Evolutionary conservation across 2,329 filamentous ascomycete species (phyloP), one percentile per base, ranked within the genome.

Genomic region (Fusarium chlamydosporum): DNA sequence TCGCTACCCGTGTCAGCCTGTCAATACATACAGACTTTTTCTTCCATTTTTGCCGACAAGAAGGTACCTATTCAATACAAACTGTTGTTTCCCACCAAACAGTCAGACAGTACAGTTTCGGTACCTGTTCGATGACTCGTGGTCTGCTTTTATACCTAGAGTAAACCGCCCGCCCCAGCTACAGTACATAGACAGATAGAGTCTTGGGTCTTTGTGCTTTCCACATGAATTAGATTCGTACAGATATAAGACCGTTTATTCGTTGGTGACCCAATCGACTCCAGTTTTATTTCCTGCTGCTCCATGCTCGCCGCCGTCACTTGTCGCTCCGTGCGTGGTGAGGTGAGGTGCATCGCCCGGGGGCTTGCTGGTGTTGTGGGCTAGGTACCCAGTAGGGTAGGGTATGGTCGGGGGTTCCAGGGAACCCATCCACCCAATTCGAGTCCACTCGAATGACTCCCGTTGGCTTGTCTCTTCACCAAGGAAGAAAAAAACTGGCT

Each of bases 261-360:
- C 52, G 66, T 38, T 51, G 46, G 43, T 51, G 37, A 70, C 53
- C 64, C 50, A 56, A 40, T 38, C 35, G 50, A 37, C 40, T 20
- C 63, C 60, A 51, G 37, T 65, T 64, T 56, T 70, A 46, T 50
- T 60, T 62, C 31, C 51, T 46, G 37, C 55, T 45, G 61, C 57
- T 63, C 61, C 66, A 69, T 50, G 38, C 48, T 70, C 71, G 65
- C 69, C 73, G 67, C 71, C 73, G 62, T 66, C 70, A 43, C 53
- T 45, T 35, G 45, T 61, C 29, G 63, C 62, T 67, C 63, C 65
- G 60, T 69, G 65, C 63, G 62, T 62, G 23, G 61, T 65, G 61
- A 68, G 65, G 65, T 68, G 65, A 68, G 65, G 65, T 68, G 65
- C 65, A 65, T 68, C 47, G 65, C 61, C 65, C 43, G 62, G 51